Percentiles rank a stretch among this genome's conserved stretches.
Conservation (phyloP, 2,329 filamentous ascomycete genomes). For the Harringtonia lauricola region DNA sequence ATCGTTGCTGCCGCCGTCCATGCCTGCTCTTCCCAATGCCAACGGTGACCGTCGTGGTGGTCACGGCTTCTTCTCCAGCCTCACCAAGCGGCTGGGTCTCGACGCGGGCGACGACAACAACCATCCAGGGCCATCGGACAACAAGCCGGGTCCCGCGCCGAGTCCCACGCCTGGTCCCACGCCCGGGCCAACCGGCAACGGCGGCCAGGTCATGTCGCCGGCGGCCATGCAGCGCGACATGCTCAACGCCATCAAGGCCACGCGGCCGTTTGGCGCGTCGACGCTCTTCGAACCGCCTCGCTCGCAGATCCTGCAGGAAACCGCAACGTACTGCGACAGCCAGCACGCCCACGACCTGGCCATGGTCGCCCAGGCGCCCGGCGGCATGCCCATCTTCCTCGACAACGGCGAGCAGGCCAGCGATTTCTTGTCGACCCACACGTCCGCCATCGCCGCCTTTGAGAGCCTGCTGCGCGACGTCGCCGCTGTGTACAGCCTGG, state of each 20-base stretch:
- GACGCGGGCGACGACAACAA: conserved; percentile 42
- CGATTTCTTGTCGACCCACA: conserved; percentile 50
- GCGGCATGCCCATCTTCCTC: conserved; percentile 65
- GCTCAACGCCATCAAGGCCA: conserved; percentile 66
- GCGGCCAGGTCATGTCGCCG: conserved; percentile 47
- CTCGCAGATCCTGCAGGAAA: conserved; percentile 61
- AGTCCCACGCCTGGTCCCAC: neutral
- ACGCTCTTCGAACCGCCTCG: conserved; percentile 62
- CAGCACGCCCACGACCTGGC: conserved; percentile 62
- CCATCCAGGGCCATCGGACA: conserved; percentile 16
- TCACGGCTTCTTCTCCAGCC: conserved; percentile 53
- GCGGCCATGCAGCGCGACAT: conserved; percentile 58
- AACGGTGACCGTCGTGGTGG: no score
- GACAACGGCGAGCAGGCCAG: conserved; percentile 38
- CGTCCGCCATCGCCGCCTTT: conserved; percentile 56
- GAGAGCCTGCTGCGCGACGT: conserved; percentile 58
- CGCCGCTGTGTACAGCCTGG: conserved; percentile 61
- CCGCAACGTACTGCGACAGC: conserved; percentile 72
- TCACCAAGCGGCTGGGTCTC: conserved; percentile 58
- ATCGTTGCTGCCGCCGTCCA: neutral
- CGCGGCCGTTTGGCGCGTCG: conserved; percentile 64
- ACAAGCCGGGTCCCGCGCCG: conserved; percentile 5
- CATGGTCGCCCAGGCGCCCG: conserved; percentile 57
- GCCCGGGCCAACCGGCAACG: conserved; percentile 18
- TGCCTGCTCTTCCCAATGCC: neutral